Evolutionary conservation across 306 rosid genomes (phyloP), one percentile per base, ranked within the genome.

Genomic region (Trichosanthes truncata): DNA sequence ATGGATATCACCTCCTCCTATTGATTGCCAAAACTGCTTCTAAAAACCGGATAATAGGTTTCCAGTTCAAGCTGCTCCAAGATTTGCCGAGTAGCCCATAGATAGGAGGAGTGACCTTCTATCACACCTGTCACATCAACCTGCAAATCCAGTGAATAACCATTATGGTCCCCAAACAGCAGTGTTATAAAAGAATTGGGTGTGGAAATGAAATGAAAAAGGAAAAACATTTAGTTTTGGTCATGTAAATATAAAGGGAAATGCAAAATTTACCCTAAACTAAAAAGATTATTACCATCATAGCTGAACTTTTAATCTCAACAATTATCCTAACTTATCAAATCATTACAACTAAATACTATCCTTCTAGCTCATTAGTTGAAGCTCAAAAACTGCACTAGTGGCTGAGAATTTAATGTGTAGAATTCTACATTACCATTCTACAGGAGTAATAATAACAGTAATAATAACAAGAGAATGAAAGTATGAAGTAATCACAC

Each of bases 101-200:
- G 80, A 85, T 92, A 92, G 15, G 98, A 91, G 75, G 98, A 92
- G 84, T 94, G 98, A 4, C 97, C 97, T 75, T 94, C 97, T 6
- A 92, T 82, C 75, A 83, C 87, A 85, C 78, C 87, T 3, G 96
- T 87, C 49, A 91, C 91, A 68, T 94, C 94, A 84, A 94, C 94
- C 98, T 94, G 87, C 83, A 82, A 78, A 81, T 65, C 73, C 84
- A 48, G 12, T 29, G 15, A 81, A 59, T 38, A 36, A 36, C 5
- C 26, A 66, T 36, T 61, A 61, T 13, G 68, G 38, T 29, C 20
- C 67, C n/a, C 21, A 14, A 63, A 63, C 49, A 66, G 13, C 48
- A 66, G 10, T 36, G 2, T 7, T 20, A 66, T 61, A 40, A 38
- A 20, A n/a, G 76, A 69, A 69, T 8, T n/a, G 4, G 75, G 9